A percentile compares a stretch with the other conserved stretches of the same genome.
phyloP scores from a whole-genome alignment of 345 rosid genomes.

The Gossypium turneri region DNA sequence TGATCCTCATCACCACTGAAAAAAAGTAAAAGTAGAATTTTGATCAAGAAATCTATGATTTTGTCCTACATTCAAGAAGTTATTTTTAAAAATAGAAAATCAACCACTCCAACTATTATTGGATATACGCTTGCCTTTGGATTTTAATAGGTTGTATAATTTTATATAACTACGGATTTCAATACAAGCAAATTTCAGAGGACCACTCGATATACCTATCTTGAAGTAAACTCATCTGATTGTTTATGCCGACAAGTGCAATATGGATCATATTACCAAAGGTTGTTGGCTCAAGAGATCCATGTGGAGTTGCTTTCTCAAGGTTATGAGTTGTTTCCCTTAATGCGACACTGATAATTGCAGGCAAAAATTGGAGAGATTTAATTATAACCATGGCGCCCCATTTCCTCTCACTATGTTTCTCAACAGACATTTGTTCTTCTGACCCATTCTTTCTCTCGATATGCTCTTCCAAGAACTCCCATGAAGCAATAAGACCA shows the following conservation, averaged over 20 bases:
- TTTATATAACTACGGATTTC: constrained; percentile 2
- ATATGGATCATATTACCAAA: constrained; percentile 97
- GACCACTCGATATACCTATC: constrained; percentile 58
- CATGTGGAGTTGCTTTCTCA: constrained; percentile 37
- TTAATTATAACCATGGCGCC: constrained; percentile 98
- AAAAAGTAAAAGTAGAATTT: constrained; percentile 13
- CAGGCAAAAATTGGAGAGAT: constrained; percentile 82
- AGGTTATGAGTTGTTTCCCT: constrained; percentile 65
- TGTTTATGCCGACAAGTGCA: constrained; percentile 90
- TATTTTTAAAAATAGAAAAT: background rate
- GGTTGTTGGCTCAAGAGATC: constrained; percentile 35
- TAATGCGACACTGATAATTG: constrained; percentile 64
- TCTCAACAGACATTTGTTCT: constrained; percentile 58
- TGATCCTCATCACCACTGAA: constrained; percentile 99
- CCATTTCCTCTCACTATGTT: constrained; percentile 78
- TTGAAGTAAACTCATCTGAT: constrained; percentile 98
- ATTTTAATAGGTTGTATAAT: constrained; percentile 4
- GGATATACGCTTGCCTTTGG: background rate
- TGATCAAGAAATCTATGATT: background rate
- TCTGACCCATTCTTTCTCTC: constrained; percentile 59
- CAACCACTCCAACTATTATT: background rate
- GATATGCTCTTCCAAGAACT: constrained; percentile 87
- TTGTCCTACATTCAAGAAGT: background rate
- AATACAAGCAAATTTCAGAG: constrained; percentile 14
- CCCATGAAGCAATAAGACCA: constrained; percentile 99